These are phyloP conservation scores for Hypoxylon sp. DNA, from an alignment of 2,329 filamentous ascomycete species.

Conservation along the genomic window DNA sequence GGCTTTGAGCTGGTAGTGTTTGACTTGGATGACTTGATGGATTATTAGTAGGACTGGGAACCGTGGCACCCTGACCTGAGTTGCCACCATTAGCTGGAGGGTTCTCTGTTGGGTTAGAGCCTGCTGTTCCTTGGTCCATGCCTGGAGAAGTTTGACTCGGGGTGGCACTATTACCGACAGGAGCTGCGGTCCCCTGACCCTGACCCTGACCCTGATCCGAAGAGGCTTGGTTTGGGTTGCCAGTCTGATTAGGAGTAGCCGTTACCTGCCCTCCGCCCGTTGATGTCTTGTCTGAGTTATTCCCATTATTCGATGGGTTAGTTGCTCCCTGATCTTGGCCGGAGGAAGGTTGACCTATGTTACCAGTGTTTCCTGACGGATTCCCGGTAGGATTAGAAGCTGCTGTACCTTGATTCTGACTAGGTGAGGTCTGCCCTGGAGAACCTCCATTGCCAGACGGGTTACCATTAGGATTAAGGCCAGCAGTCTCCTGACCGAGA, in stretches of 20 bases:
- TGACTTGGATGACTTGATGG: neutral
- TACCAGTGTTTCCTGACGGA: constrained; percentile 2
- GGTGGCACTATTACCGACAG: constrained; percentile 4
- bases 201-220: constrained; percentile 12
- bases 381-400: constrained; percentile 9
- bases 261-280: constrained; percentile 19
- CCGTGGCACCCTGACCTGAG: constrained; percentile 4
- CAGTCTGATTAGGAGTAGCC: constrained; percentile 15
- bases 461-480: constrained; percentile 12
- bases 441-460: neutral
- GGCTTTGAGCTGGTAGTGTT: neutral
- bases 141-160: constrained; percentile 9
- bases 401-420: constrained; percentile 11
- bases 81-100: neutral
- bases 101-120: neutral
- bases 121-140: constrained; percentile 4
- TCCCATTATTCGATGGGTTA: constrained; percentile 6
- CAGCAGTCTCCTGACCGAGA: constrained; percentile 25
- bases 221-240: constrained; percentile 5
- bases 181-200: neutral
- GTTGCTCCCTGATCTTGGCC: constrained; percentile 19
- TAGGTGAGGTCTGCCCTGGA: neutral
- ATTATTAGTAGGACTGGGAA: neutral
- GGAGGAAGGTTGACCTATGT: neutral
- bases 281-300: neutral